Conservation (phyloP, 1,139 yeast genomes). For the Geotrichum klebahnii region DNA sequence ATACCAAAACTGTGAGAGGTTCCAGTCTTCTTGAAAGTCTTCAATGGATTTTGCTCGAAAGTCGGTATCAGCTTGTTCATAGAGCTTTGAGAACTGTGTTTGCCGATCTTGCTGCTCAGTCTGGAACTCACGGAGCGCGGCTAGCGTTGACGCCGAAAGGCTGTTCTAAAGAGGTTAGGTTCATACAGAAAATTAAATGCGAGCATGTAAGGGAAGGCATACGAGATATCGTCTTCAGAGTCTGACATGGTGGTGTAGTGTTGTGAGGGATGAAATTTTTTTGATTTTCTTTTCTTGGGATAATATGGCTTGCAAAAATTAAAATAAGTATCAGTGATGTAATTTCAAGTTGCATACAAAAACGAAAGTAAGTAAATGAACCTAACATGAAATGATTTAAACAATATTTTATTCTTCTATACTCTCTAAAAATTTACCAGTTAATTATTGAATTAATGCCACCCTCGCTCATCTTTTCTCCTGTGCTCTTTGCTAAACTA, state of each 20-base stretch:
- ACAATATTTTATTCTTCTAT: no score
- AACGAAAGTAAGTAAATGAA: no score
- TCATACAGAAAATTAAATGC: neutral
- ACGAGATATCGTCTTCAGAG: conserved; percentile 17
- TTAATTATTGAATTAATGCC: no score
- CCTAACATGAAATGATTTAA: no score
- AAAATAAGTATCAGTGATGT: no score
- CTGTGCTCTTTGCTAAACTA: no score
- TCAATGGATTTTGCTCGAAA: conserved; percentile 45
- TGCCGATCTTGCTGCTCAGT: conserved; percentile 60
- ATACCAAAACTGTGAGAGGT: conserved; percentile 88
- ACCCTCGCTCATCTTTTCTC: no score
- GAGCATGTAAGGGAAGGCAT: neutral
- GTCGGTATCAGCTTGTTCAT: conserved; percentile 52
- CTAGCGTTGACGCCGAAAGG: conserved; percentile 67
- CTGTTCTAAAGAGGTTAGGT: conserved; percentile 26
- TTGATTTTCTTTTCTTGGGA: no score
- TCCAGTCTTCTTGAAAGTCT: conserved; percentile 87
- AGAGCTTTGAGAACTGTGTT: conserved; percentile 56
- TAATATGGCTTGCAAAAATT: no score
- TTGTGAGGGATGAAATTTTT: no score
- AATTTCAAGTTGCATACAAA: no score
- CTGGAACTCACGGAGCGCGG: conserved; percentile 70
- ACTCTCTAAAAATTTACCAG: no score
- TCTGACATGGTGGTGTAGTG: conserved; percentile 15